Conservation (phyloP, 2,329 filamentous ascomycete genomes). For the Clonostachys solani region DNA sequence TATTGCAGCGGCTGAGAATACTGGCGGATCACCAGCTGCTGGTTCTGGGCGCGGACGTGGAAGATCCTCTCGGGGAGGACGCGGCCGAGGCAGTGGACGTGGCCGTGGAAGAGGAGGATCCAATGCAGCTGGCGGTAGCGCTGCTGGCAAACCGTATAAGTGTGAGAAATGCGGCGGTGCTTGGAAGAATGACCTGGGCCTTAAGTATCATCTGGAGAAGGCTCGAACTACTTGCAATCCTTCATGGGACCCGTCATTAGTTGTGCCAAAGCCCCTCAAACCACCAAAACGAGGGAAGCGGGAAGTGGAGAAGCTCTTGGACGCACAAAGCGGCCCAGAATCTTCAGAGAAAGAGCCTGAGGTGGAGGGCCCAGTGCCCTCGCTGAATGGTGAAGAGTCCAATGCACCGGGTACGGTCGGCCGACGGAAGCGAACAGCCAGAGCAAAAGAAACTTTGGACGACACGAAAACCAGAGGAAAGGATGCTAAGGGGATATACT, state of each 20-base stretch:
- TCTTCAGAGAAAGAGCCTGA: too few species aligned
- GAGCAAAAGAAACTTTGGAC: too few species aligned
- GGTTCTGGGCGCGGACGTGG: not conserved
- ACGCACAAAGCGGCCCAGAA: too few species aligned
- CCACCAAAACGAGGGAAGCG: not conserved
- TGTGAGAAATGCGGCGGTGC: slow-evolving; percentile 49
- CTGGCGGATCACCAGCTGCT: too few species aligned
- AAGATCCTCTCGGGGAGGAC: slow-evolving; percentile 5
- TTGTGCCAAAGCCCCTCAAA: not conserved
- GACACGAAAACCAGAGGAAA: too few species aligned
- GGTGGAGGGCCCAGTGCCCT: too few species aligned
- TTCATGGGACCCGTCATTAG: slow-evolving; percentile 13
- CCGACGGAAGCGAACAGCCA: too few species aligned
- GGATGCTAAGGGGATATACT: slow-evolving; percentile 2
- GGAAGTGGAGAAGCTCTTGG: too few species aligned
- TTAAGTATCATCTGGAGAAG: slow-evolving; percentile 55
- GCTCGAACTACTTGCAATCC: slow-evolving; percentile 51
- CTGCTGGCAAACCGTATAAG: slow-evolving; percentile 21
- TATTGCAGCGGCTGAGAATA: too few species aligned
- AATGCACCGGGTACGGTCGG: too few species aligned
- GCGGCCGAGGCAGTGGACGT: slow-evolving; percentile 4
- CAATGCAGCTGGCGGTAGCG: not conserved
- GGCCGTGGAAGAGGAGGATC: slow-evolving; percentile 7
- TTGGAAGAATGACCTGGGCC: slow-evolving; percentile 55
- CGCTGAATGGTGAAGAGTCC: too few species aligned